Conservation (phyloP, 441 rosid genomes). For the Capsella rubella region DNA sequence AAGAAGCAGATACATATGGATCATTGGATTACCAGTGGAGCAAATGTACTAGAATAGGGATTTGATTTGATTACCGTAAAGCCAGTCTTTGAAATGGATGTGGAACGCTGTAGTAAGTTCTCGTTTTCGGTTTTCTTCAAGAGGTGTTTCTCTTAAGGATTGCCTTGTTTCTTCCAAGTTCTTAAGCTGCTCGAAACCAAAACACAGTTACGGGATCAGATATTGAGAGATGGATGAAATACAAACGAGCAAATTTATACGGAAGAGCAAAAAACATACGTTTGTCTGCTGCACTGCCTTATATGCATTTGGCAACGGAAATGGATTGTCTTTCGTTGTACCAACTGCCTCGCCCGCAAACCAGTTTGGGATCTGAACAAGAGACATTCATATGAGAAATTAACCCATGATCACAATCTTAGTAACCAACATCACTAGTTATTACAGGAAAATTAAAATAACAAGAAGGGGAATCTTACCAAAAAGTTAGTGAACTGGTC, state of each 20-base stretch:
- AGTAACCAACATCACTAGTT: constrained; percentile 9
- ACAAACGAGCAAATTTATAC: background rate
- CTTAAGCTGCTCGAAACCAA: constrained; percentile 61
- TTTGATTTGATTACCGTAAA: constrained; percentile 68
- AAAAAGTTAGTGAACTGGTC: constrained; percentile 93
- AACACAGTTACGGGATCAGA: constrained; percentile 20
- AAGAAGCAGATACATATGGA: constrained; percentile 18
- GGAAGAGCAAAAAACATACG: constrained; percentile 47
- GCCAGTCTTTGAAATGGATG: constrained; percentile 95
- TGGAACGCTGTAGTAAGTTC: constrained; percentile 86
- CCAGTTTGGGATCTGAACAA: constrained; percentile 88
- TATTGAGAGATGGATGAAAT: constrained; percentile 14
- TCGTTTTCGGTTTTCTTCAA: constrained; percentile 85
- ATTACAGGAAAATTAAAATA: background rate
- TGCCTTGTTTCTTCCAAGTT: constrained; percentile 80
- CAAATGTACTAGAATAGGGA: background rate
- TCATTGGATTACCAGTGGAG: background rate
- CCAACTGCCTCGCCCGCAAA: constrained; percentile 76
- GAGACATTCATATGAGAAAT: constrained; percentile 13
- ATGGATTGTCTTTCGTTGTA: constrained; percentile 84
- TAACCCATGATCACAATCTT: background rate
- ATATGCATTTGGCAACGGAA: constrained; percentile 79
- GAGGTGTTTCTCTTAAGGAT: constrained; percentile 69
- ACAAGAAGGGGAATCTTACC: constrained; percentile 51
- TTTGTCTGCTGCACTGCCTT: constrained; percentile 78